Evolutionary conservation across 2,329 filamentous ascomycete species (phyloP).

Genomic region (Monilinia aucupariae): DNA sequence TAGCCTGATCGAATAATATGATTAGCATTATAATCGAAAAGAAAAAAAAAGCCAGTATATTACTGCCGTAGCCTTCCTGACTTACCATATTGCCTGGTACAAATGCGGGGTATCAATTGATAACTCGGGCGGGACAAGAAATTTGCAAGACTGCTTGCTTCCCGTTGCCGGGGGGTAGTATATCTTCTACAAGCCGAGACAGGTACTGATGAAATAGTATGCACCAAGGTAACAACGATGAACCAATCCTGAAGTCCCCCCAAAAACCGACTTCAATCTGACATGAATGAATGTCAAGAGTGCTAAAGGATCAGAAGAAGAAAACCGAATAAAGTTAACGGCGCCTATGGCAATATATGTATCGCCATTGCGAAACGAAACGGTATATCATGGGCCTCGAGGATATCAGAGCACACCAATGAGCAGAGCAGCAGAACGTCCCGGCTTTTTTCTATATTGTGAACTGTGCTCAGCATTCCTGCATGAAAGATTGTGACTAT

Average conservation of each 20-base stretch:
- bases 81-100: slow-evolving; percentile 13
- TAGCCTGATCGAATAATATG: slow-evolving; percentile 22
- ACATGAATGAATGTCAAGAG: slow-evolving; percentile 9
- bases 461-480: slow-evolving; percentile 31
- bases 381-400: slow-evolving; percentile 24
- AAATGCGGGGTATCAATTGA: slow-evolving; percentile 3
- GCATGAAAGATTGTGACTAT: slow-evolving; percentile 32
- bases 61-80: not conserved
- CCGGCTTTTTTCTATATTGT: slow-evolving; percentile 23
- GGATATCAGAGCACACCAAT: slow-evolving; percentile 25
- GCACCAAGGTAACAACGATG: slow-evolving; percentile 21
- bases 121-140: slow-evolving; percentile 11
- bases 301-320: slow-evolving; percentile 29
- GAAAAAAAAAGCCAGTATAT: not conserved
- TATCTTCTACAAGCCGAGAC: slow-evolving; percentile 7
- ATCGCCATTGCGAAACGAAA: slow-evolving; percentile 19
- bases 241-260: slow-evolving; percentile 15
- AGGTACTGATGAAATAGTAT: slow-evolving; percentile 15
- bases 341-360: slow-evolving; percentile 35
- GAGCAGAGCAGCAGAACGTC: slow-evolving; percentile 25
- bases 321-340: slow-evolving; percentile 24
- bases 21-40: slow-evolving; percentile 22
- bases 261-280: not conserved
- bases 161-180: slow-evolving; percentile 12
- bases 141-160: slow-evolving; percentile 17